Base-by-base conservation (phyloP, 495 filamentous ascomycete genomes). In the Penicillium roqueforti region DNA sequence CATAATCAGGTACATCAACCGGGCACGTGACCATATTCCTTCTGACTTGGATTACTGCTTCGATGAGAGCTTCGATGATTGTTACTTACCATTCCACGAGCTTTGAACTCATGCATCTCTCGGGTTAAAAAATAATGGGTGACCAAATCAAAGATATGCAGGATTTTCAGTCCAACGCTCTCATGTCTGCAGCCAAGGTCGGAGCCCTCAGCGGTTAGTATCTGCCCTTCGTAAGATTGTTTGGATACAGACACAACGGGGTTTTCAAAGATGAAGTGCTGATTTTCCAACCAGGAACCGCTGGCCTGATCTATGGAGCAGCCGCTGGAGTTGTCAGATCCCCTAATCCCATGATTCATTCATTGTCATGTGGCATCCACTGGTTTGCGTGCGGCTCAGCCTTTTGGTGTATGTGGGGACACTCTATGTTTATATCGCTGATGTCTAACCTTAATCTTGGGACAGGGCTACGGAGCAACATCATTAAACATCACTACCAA, bases 361-460 rank as follows among this genome's bases (percentile, higher is more conserved):
- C 89, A 5, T 41, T 85, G 32, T 80, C 83, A 49, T 82, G 84
- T 26, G 86, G 88, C 32, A 73, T 87, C 37, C 91, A 96, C 71
- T 96, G 87, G 80, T 88, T 87, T 71, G 72, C 77, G 36, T 80
- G 95, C 40, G 89, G 90, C 26, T 81, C 78, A 40, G 85, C 83
- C 16, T 98, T 86, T 67, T 89, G 81, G 76, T 87, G 88, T 95
- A 70, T 60, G 72, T 71, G 32, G 39, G 34, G 34, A 41, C 42
- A 41, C 11, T 20, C 11, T 22, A n/a, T 20, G 16, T 48, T 22
- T 46, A 59, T 40, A 57, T 23, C 10, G 19, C 18, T 19, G 34
- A 41, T 20, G 3, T 51, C 53, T 61, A 44, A 61, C 34, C 28
- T 41, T 38, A 22, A 14, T 36, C 36, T 32, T 47, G 25, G 45